Percentiles rank a stretch among this genome's conserved stretches.
Conservation (phyloP, 345 rosid genomes). For the Melaleuca quinquenervia region DNA sequence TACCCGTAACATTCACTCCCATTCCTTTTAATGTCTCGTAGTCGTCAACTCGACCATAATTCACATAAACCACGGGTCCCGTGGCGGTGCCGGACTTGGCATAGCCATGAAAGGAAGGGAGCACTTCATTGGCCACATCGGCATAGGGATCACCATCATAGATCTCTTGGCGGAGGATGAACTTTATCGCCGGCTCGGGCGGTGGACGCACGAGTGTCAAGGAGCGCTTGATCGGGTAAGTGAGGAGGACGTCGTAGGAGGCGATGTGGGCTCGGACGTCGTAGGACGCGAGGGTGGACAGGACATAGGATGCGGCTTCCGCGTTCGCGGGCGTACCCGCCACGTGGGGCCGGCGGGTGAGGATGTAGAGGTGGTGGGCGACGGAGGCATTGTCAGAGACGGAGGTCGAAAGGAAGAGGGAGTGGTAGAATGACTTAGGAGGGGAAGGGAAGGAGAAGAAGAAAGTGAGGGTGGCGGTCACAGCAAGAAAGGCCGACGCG, state of each 20-base stretch:
- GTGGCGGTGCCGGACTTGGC: conserved; percentile 61
- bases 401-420: conserved; percentile 45
- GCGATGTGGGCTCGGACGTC: conserved; percentile 21
- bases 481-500: conserved; percentile 15
- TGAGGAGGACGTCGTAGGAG: conserved; percentile 50
- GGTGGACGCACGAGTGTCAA: conserved; percentile 21
- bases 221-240: conserved; percentile 64
- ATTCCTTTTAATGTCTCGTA: conserved; percentile 28
- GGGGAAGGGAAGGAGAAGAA: conserved; percentile 16
- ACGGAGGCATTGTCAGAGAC: conserved; percentile 48
- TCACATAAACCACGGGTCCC: conserved; percentile 56
- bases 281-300: conserved; percentile 34
- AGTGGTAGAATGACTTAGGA: conserved; percentile 42
- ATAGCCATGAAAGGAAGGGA: conserved; percentile 66
- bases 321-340: conserved; percentile 79
- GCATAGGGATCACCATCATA: conserved; percentile 59
- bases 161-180: conserved; percentile 37
- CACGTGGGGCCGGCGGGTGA: conserved; percentile 72
- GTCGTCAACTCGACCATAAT: conserved; percentile 69
- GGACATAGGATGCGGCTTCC: conserved; percentile 53
- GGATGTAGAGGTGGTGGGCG: conserved; percentile 48
- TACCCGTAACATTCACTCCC: conserved; percentile 36
- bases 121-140: conserved; percentile 43
- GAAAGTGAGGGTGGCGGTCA: conserved; percentile 27
- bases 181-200: conserved; percentile 16